Percentiles rank a stretch among this genome's conserved stretches.
Evolutionary conservation across 441 rosid species (phyloP).

Genomic region (Raphanus hybrid): DNA sequence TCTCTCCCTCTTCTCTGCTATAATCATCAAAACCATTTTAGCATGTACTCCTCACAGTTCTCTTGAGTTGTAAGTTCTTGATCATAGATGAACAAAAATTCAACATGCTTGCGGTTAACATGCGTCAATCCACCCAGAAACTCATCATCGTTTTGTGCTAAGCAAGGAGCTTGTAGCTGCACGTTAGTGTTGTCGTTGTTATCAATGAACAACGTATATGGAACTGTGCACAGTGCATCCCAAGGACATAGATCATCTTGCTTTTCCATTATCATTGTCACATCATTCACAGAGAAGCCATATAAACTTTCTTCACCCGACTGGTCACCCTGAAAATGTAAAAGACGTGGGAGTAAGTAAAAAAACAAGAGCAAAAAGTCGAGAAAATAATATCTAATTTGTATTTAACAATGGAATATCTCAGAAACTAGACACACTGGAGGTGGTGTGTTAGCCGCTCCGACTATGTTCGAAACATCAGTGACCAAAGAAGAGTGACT

Average conservation of each 20-base stretch:
- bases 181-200: background rate
- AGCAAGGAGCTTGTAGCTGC: slow-evolving; percentile 1
- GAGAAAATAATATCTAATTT: no score
- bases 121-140: background rate
- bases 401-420: background rate
- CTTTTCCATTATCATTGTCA: background rate
- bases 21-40: background rate
- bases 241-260: background rate
- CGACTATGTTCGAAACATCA: background rate
- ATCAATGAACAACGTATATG: background rate
- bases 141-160: background rate
- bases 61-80: slow-evolving; percentile 5
- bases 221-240: background rate
- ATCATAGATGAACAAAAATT: background rate
- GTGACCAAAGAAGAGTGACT: background rate
- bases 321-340: background rate
- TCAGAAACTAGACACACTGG: slow-evolving; percentile 8
- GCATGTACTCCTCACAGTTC: slow-evolving; percentile 1
- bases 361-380: no score
- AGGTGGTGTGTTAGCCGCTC: slow-evolving; percentile 5
- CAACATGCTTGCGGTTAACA: background rate
- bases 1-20: slow-evolving; percentile 5
- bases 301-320: background rate
- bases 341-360: background rate
- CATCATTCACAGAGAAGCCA: background rate